Conservation (phyloP, 176 grass and related monocot species). For the Bothriochloa decipiens region DNA sequence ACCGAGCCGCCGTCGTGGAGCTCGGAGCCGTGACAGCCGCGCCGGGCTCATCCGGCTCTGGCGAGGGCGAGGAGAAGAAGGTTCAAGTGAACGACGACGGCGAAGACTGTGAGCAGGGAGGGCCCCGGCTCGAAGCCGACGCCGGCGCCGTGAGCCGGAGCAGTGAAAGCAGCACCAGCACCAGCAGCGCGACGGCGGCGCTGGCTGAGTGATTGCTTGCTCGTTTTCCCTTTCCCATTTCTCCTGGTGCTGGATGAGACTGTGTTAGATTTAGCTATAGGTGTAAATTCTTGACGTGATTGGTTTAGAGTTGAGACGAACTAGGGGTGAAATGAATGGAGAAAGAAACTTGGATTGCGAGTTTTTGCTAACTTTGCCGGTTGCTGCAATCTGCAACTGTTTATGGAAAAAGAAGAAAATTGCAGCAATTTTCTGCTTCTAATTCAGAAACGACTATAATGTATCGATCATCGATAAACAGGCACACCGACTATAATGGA, state of each 20-base stretch:
- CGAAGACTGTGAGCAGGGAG: background rate
- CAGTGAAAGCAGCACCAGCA: constrained; percentile 29
- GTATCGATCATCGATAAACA: background rate
- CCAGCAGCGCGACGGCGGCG: background rate
- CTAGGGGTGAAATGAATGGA: constrained; percentile 13
- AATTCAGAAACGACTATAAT: background rate
- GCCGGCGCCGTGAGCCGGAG: background rate
- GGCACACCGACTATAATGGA: background rate
- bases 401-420: background rate
- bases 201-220: background rate
- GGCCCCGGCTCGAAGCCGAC: background rate
- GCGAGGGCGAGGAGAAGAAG: background rate
- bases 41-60: background rate
- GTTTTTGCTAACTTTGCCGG: constrained; percentile 15
- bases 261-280: constrained; percentile 50
- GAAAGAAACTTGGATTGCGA: background rate
- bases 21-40: background rate
- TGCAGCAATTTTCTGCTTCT: background rate
- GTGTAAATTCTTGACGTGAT: constrained; percentile 53
- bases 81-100: background rate
- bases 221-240: background rate
- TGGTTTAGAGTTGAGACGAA: background rate
- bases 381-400: too few relatives aligned
- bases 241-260: background rate
- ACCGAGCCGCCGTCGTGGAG: constrained; percentile 45